phyloP scores from a whole-genome alignment of 257 asterid species.

The Nicotiana tabacum region DNA sequence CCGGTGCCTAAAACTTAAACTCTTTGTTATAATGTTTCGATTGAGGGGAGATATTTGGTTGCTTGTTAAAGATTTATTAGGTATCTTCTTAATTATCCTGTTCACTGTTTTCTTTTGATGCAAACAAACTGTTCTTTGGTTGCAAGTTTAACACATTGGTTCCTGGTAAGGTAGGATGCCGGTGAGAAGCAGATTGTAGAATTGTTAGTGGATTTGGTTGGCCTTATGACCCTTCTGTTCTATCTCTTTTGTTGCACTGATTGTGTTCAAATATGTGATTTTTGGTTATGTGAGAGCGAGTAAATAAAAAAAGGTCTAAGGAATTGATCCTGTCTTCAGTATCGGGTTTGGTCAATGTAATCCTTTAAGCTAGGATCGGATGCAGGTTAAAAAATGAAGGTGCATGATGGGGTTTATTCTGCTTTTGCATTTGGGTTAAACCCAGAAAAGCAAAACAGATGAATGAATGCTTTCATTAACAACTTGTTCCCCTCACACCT shows the following conservation, averaged over 20 bases:
- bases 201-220: not conserved
- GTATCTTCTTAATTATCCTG: not conserved
- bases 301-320: not conserved
- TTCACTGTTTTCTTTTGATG: not conserved
- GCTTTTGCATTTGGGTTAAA: not conserved
- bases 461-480: not conserved
- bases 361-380: not conserved
- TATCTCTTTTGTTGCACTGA: not conserved
- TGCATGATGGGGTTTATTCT: not conserved
- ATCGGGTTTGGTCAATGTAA: not conserved
- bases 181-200: not conserved
- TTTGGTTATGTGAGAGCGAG: not conserved
- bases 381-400: not conserved
- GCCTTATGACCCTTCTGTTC: not conserved
- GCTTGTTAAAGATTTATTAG: not conserved
- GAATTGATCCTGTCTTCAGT: not conserved
- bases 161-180: not conserved
- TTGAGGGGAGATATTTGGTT: not conserved
- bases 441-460: not conserved
- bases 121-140: not conserved
- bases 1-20: no score
- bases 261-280: not conserved
- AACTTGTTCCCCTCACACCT: not conserved
- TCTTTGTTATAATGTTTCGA: not conserved
- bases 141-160: not conserved